Base-by-base conservation (phyloP, 805 yeast species). In the Yarrowia keelungensis region DNA sequence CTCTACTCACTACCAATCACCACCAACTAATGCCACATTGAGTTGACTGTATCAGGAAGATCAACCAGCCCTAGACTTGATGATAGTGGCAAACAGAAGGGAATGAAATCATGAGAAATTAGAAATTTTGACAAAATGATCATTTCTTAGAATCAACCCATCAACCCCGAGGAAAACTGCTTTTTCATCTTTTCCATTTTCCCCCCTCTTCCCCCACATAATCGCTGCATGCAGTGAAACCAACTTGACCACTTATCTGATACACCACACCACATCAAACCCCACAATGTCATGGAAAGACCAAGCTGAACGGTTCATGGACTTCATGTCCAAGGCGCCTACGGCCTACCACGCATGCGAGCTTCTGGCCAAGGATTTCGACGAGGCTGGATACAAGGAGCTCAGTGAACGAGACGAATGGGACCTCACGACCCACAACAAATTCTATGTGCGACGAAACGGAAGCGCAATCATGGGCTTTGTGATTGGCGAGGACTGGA, bases 331-430 rank as follows among this genome's bases (percentile, higher is more conserved):
- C 76, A 79, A 82, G 43, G 85, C 85, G 73, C 97, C 97, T 61
- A 90, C 96, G 16, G 87, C 87, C 47, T 90, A 79, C 80, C 97
- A 91, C 75, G 92, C 88, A 35, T 87, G 89, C 15, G 76, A 82
- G 46, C 78, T 80, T 74, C 82, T 89, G 69, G 75, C 85, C 51
- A 74, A 78, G 42, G 75, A 82, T 69, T 79, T 91, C 70, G 83
- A 81, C 59, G 77, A 78, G 3, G 82, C 84, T 49, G 97, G 97
- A 3, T 91, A 90, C 79, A 79, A 74, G 12, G 87, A 85, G 74
- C 74, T 91, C 47, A 79, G 86, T 66, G 97, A 92, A 78, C 87
- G 87, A 75, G 83, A 80, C 42, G 71, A 81, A 36, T 87, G 90
- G 90, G 76, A 76, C 47, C 79, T 83, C 80, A 69, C 73, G 26